Evolutionary conservation across 163 green algal genomes (phyloP).

Genomic region (Coccomyxa subellipsoidea): DNA sequence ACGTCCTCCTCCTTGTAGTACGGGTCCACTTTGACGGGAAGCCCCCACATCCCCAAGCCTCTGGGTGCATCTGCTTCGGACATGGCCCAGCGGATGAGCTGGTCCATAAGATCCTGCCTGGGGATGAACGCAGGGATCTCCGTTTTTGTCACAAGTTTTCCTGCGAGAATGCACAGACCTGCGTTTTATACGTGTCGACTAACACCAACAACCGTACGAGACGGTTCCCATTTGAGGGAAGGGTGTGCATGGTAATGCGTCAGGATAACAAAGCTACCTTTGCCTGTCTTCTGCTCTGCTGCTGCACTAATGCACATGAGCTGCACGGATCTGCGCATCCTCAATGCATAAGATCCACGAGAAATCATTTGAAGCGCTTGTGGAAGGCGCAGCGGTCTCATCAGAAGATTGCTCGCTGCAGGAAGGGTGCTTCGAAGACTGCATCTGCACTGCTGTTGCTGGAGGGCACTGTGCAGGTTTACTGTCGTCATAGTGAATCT

Average conservation of each 20-base stretch:
- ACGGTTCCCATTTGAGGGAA: no score
- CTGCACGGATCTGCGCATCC: background rate
- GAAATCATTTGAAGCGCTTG: no score
- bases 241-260: no score
- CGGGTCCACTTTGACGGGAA: slow-evolving; percentile 29
- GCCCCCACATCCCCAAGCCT: slow-evolving; percentile 60
- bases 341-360: no score
- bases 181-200: no score
- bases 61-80: slow-evolving; percentile 65
- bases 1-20: slow-evolving; percentile 24
- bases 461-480: background rate
- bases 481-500: no score
- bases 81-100: slow-evolving; percentile 68
- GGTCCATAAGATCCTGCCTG: slow-evolving; percentile 78
- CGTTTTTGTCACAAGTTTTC: slow-evolving; percentile 72
- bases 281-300: background rate
- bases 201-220: no score
- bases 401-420: background rate
- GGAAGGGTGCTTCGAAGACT: background rate
- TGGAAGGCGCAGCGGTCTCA: no score
- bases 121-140: slow-evolving; percentile 83
- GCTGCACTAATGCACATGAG: background rate
- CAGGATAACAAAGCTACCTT: no score
- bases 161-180: slow-evolving; percentile 10
- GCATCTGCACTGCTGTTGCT: background rate